phyloP scores from a whole-genome alignment of 805 yeast genomes.

The Clavispora santaluciae region DNA sequence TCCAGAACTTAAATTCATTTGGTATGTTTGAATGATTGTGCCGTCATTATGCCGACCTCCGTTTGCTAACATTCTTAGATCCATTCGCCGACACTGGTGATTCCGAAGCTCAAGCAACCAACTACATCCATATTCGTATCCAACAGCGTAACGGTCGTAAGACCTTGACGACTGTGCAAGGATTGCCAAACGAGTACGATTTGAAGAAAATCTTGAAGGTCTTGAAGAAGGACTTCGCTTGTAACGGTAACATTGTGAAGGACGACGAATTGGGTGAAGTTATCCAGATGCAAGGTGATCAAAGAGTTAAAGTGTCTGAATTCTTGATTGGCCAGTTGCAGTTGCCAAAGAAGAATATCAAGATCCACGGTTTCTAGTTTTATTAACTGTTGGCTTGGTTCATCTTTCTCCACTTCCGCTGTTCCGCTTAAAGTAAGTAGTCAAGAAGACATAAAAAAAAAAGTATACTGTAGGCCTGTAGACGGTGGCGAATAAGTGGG shows the following conservation, averaged over 20 bases:
- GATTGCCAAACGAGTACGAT: slow-evolving; percentile 92
- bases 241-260: slow-evolving; percentile 96
- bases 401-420: neutral
- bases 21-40: slow-evolving; percentile 34
- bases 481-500: no score
- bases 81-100: slow-evolving; percentile 99
- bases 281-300: slow-evolving; percentile 98
- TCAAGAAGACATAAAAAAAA: neutral
- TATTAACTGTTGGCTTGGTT: neutral
- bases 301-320: slow-evolving; percentile 93
- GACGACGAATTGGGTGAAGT: slow-evolving; percentile 96
- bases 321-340: slow-evolving; percentile 82
- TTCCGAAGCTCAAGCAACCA: slow-evolving; percentile 93
- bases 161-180: slow-evolving; percentile 97
- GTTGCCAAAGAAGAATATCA: slow-evolving; percentile 92
- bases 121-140: slow-evolving; percentile 96
- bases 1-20: slow-evolving; percentile 83
- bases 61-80: slow-evolving; percentile 39
- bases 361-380: slow-evolving; percentile 91
- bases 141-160: slow-evolving; percentile 99
- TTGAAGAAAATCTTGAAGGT: slow-evolving; percentile 89
- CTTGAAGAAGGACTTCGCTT: slow-evolving; percentile 95
- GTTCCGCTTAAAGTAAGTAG: neutral
- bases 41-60: neutral
- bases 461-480: neutral